Evolutionary conservation across 108 stramenopile species (phyloP), one percentile per base, ranked within the genome.

Genomic region (Schizochytrium sp.): DNA sequence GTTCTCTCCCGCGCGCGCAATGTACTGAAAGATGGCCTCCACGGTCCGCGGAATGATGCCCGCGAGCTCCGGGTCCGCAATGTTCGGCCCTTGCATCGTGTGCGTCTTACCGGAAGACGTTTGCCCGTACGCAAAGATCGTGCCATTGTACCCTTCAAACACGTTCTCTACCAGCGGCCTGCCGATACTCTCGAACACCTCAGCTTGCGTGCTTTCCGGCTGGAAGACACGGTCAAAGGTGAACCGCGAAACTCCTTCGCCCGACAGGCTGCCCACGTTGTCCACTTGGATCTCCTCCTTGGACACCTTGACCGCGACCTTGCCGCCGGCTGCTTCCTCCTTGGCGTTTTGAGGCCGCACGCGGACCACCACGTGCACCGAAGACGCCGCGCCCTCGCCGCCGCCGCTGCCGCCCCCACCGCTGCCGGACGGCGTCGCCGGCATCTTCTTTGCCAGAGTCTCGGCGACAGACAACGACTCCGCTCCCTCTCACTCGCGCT

Each of bases 61-160:
- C 44, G 69, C 57, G 44, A 60, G 43, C 48, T 72, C 90, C 18
- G 45, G 43, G 25, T 71, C 88, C 51, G 58, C 58, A 14, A 53
- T 57, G 25, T 21, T 87, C 25, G 89, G 89, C 45, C 91, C 91
- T 25, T 83, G 48, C 92, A 90, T 92, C 21, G 92, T 90, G 89
- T 89, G 69, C n/a, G 88, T 92, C 71, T 90, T 91, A 12, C 59
- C 88, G 16, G 88, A 60, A 18, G 44, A 63, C 8, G 88, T 72
- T 45, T 72, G 88, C 21, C 92, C 92, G 87, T 93, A 93, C 5
- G 92, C 92, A 3, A 93, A 90, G 8, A 93, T 57, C 34, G 91
- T 91, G 76, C 71, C 88, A 58, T 93, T 93, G 90, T 91, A 93
- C 5, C 92, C 92, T 47, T 88, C 72, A 5, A 93, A 45, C 8